These are phyloP conservation scores for Penicillium angulare DNA, from an alignment of 495 filamentous ascomycete genomes.

Conservation along the genomic window DNA sequence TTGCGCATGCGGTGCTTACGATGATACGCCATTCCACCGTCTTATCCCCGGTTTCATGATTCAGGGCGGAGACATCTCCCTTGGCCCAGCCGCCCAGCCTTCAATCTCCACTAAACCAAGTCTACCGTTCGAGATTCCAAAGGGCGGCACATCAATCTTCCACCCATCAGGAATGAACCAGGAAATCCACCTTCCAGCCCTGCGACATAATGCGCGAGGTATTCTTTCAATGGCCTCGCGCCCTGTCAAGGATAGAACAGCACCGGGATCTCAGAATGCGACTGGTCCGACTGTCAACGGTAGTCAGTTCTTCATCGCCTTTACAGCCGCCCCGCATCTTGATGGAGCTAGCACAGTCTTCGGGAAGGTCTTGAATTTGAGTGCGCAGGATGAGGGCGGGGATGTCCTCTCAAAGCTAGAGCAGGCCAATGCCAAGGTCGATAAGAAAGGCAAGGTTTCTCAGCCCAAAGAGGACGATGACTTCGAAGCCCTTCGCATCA, in stretches of 20 bases:
- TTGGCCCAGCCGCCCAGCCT: constrained; percentile 50
- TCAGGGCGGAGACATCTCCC: constrained; percentile 79
- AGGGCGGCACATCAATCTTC: constrained; percentile 83
- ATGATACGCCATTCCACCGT: constrained; percentile 87
- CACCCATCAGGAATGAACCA: constrained; percentile 77
- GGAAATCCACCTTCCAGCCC: constrained; percentile 76
- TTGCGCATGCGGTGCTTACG: constrained; percentile 84
- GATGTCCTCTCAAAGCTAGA: constrained; percentile 60
- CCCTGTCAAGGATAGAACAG: constrained; percentile 55
- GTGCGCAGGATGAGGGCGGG: constrained; percentile 42
- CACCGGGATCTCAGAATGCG: constrained; percentile 43
- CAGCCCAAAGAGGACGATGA: constrained; percentile 51
- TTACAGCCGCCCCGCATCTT: constrained; percentile 83
- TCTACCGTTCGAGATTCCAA: constrained; percentile 55
- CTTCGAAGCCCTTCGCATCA: constrained; percentile 60
- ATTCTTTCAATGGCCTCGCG: constrained; percentile 93
- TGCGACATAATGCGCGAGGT: constrained; percentile 84
- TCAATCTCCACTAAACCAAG: constrained; percentile 35
- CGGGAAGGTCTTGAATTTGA: constrained; percentile 66
- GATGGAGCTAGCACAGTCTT: constrained; percentile 95
- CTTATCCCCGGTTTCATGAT: constrained; percentile 88
- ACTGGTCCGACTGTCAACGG: constrained; percentile 76
- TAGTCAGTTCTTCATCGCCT: constrained; percentile 90
- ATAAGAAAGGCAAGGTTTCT: constrained; percentile 80
- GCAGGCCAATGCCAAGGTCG: constrained; percentile 75